Conservation (phyloP, 805 yeast genomes). For the Kuraishia hungarica region DNA sequence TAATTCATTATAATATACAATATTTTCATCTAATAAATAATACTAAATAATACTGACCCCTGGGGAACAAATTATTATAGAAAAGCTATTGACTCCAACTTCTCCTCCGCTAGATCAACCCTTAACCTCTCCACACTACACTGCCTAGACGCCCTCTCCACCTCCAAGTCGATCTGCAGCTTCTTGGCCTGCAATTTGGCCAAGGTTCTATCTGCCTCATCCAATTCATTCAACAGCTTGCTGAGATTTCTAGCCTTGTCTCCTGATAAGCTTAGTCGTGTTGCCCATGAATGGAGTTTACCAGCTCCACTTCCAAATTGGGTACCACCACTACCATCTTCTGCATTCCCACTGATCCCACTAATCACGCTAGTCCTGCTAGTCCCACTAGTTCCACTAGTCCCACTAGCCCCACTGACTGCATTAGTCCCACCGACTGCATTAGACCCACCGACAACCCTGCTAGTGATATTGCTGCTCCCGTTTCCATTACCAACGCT, state of each 20-base stretch:
- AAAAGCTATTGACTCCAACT: slow-evolving; percentile 40
- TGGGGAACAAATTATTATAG: slow-evolving; percentile 12
- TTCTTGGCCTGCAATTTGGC: not conserved
- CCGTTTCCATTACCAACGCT: no score
- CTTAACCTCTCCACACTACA: slow-evolving; percentile 22
- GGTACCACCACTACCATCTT: no score
- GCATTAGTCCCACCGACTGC: no score
- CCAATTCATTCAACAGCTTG: not conserved
- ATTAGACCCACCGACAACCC: no score
- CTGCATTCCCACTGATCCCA: no score
- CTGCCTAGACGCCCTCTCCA: slow-evolving; percentile 14
- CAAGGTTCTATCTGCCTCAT: not conserved
- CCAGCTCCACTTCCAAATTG: no score
- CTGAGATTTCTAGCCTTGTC: not conserved
- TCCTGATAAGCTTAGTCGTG: not conserved
- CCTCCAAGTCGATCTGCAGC: slow-evolving; percentile 1
- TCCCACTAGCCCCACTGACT: no score
- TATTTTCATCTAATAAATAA: no score
- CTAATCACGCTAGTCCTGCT: no score
- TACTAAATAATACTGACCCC: no score
- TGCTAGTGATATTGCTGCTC: no score
- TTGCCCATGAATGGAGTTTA: not conserved
- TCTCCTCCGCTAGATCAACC: slow-evolving; percentile 33
- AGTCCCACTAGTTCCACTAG: no score
- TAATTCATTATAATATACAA: not conserved